Evolutionary conservation across 2,329 filamentous ascomycete species (phyloP).

Genomic region (Colletotrichum musicola): DNA sequence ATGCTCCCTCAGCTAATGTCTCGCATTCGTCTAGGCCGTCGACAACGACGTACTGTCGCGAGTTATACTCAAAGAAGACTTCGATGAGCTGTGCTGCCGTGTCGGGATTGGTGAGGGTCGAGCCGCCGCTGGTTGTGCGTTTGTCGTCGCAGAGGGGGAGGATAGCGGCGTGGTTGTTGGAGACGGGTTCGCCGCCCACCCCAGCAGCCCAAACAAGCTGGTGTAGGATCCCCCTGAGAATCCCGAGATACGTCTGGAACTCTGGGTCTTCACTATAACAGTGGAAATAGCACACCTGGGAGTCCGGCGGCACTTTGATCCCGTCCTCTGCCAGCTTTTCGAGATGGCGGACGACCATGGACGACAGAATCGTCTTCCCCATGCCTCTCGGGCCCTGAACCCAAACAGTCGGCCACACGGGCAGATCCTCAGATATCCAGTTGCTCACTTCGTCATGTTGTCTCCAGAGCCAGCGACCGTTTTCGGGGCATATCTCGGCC

Average conservation of each 20-base stretch:
- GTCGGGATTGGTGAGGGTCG: constrained; percentile 43
- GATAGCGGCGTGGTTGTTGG: constrained; percentile 42
- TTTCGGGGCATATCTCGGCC: constrained; percentile 13
- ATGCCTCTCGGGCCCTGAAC: constrained; percentile 49
- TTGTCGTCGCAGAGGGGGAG: constrained; percentile 48
- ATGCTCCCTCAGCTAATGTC: constrained; percentile 38
- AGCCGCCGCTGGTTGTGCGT: constrained; percentile 42
- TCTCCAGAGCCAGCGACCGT: constrained; percentile 26
- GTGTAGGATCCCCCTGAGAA: constrained; percentile 49
- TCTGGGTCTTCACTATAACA: constrained; percentile 50
- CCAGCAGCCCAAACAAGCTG: constrained; percentile 45
- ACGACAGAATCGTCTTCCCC: constrained; percentile 58
- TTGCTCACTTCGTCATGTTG: constrained; percentile 26
- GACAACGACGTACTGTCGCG: constrained; percentile 53
- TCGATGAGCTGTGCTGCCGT: constrained; percentile 48
- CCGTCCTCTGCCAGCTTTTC: constrained; percentile 17
- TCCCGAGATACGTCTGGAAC: constrained; percentile 44
- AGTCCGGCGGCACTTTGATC: constrained; percentile 7
- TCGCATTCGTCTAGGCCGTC: constrained; percentile 59
- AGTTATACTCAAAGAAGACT: constrained; percentile 45
- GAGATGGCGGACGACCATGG: constrained; percentile 51
- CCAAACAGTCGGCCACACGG: constrained; percentile 46
- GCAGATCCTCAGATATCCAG: constrained; percentile 37
- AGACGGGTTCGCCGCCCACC: background rate
- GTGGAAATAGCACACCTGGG: constrained; percentile 55